Evolutionary conservation across 805 yeast genomes (phyloP).

Genomic region (Ogataea thermomethanolica): DNA sequence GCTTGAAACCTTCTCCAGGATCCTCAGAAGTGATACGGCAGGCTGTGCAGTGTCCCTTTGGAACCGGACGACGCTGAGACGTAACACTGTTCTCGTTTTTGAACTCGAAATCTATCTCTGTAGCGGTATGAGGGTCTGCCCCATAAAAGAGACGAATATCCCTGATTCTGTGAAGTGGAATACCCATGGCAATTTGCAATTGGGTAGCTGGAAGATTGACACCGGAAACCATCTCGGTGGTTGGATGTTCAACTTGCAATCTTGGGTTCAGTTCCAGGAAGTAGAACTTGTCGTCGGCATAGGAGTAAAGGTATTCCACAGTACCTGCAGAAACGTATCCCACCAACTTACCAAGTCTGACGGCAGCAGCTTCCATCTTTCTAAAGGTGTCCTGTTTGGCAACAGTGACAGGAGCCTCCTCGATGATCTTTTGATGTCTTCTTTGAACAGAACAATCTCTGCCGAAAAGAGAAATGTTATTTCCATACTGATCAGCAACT

Average conservation of each 20-base stretch:
- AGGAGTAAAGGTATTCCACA: constrained; percentile 93
- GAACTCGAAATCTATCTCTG: constrained; percentile 89
- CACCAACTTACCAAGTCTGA: constrained; percentile 91
- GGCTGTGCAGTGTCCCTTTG: constrained; percentile 98
- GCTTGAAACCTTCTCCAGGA: constrained; percentile 99
- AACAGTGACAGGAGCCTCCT: constrained; percentile 98
- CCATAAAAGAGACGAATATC: constrained; percentile 94
- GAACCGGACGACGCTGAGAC: constrained; percentile 87
- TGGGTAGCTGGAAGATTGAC: constrained; percentile 98
- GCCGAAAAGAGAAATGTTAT: constrained; percentile 94
- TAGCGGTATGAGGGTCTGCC: constrained; percentile 89
- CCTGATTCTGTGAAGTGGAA: constrained; percentile 90
- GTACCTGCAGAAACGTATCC: constrained; percentile 99
- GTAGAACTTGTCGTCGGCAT: constrained; percentile 90
- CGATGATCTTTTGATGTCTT: constrained; percentile 98
- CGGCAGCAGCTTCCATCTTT: constrained; percentile 96
- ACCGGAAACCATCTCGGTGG: constrained; percentile 99
- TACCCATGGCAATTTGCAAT: constrained; percentile 98
- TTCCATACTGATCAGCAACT: constrained; percentile 97
- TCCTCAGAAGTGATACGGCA: constrained; percentile 99
- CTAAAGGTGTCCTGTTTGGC: constrained; percentile 83
- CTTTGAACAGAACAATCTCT: constrained; percentile 99
- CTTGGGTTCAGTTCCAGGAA: constrained; percentile 97
- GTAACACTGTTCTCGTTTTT: constrained; percentile 64
- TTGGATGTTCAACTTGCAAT: constrained; percentile 99